Percentiles rank a stretch among this genome's conserved stretches.
These are phyloP conservation scores for Serendipita vermifera DNA, from an alignment of 768 basidiomycete genomes.

Conservation along the genomic window DNA sequence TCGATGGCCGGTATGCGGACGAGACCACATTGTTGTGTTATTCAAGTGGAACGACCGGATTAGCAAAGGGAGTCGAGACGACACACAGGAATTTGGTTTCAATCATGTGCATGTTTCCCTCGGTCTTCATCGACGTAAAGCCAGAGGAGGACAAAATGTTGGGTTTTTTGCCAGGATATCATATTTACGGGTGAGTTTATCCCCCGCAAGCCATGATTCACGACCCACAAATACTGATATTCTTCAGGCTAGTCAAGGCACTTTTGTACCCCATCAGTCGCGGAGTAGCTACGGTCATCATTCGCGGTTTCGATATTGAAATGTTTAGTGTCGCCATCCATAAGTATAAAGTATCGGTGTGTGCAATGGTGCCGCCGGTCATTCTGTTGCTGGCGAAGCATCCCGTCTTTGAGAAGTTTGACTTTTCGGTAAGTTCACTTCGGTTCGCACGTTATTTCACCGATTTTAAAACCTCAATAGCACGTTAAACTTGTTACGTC, in stretches of 20 bases:
- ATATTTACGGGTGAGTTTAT: slow-evolving; percentile 12
- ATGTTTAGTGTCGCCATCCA: slow-evolving; percentile 53
- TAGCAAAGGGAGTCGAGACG: slow-evolving; percentile 54
- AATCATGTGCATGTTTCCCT: slow-evolving; percentile 38
- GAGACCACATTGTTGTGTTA: slow-evolving; percentile 59
- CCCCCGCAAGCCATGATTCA: neutral
- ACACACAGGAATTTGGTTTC: slow-evolving; percentile 46
- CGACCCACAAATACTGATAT: neutral
- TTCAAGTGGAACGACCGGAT: slow-evolving; percentile 57
- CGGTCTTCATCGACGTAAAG: slow-evolving; percentile 31
- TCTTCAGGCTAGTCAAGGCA: slow-evolving; percentile 45
- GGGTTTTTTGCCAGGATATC: slow-evolving; percentile 46
- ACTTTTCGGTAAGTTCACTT: slow-evolving; percentile 32
- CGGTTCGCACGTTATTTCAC: slow-evolving; percentile 12
- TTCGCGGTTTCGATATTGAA: slow-evolving; percentile 58
- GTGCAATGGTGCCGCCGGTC: slow-evolving; percentile 71
- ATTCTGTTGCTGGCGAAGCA: slow-evolving; percentile 60
- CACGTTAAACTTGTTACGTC: slow-evolving; percentile 33
- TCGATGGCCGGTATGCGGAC: slow-evolving; percentile 37
- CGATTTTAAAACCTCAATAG: slow-evolving; percentile 26
- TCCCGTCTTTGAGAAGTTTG: slow-evolving; percentile 25
- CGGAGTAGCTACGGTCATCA: slow-evolving; percentile 42
- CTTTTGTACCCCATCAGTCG: slow-evolving; percentile 41
- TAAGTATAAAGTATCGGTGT: slow-evolving; percentile 44
- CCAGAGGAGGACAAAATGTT: slow-evolving; percentile 39